Evolutionary conservation across 352 stramenopile genomes (phyloP), one percentile per base, ranked within the genome.

Genomic region (Stephanocyclus meneghinianus): DNA sequence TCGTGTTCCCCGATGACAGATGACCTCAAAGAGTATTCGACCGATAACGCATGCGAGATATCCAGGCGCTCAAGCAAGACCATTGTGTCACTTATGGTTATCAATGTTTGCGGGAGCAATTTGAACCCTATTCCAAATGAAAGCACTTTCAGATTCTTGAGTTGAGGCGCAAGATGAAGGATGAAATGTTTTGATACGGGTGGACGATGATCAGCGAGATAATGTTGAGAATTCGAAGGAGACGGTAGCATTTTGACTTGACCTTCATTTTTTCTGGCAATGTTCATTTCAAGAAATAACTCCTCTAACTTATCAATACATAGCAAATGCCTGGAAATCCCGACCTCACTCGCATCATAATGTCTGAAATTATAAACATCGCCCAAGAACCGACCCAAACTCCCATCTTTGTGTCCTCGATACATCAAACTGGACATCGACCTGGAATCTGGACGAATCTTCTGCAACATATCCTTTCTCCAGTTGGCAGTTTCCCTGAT

Each of bases 261-360:
- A 29, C 10, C 53, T 37, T 61, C 9, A 16, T 37, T 61, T 6
- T 11, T 35, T 26, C 8, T 29, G 26, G 53, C 5, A 2, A 61
- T 61, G 53, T 64, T 47, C 26, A 64, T 47, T n/a, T 64, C n/a
- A 26, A 64, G 30, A 64, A 47, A 64, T 8, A 64, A 26, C 30
- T 64, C 56, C 32, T 64, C 29, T 13, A 64, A 26, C 42, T 26
- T 21, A 21, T 47, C 56, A 26, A 26, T 45, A 21, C 21, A 26
- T 47, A 45, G 56, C 13, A 64, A 47, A 45, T 64, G 56, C 30
- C 56, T 1, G 7, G 45, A 26, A 9, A 64, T n/a, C 2, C 47
- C 10, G 5, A 55, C 47, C 18, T 55, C 47, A 55, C 47, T 55
- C 1, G 10, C 47, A 26, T 26, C 47, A 26, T 26, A n/a, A 4